These are phyloP conservation scores for Blastocystis sp. DNA, from an alignment of 352 stramenopile genomes.

Conservation along the genomic window DNA sequence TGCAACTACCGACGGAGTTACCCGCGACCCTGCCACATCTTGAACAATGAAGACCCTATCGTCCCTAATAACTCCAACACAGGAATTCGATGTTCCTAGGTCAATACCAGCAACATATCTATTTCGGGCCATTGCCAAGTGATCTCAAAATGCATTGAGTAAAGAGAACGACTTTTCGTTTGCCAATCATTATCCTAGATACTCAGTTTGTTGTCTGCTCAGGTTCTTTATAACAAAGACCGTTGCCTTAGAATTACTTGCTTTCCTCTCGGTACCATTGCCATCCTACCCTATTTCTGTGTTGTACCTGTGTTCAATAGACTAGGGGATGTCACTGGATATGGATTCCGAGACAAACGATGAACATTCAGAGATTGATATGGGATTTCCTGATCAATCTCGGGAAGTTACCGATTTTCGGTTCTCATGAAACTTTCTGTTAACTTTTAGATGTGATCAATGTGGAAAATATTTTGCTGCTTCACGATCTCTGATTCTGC, in stretches of 20 bases:
- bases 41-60: constrained; percentile 92
- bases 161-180: background rate
- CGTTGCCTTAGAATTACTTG: no score
- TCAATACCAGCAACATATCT: constrained; percentile 75
- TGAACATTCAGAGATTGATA: background rate
- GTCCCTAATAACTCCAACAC: constrained; percentile 87
- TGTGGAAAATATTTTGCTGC: constrained; percentile 68
- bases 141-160: background rate
- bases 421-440: background rate
- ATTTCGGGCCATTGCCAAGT: background rate
- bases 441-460: constrained; percentile 45
- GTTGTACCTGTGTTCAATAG: no score
- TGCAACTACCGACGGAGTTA: constrained; percentile 96
- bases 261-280: no score
- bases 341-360: background rate
- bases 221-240: no score
- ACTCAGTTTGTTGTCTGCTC: no score
- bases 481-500: constrained; percentile 33
- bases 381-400: background rate
- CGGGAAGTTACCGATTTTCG: constrained; percentile 57
- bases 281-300: no score
- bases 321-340: background rate
- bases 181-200: no score
- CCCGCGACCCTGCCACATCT: constrained; percentile 95
- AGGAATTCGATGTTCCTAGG: constrained; percentile 55